These are phyloP conservation scores for Poa pratensis DNA, from an alignment of 176 grass and related monocot genomes.

Conservation along the genomic window DNA sequence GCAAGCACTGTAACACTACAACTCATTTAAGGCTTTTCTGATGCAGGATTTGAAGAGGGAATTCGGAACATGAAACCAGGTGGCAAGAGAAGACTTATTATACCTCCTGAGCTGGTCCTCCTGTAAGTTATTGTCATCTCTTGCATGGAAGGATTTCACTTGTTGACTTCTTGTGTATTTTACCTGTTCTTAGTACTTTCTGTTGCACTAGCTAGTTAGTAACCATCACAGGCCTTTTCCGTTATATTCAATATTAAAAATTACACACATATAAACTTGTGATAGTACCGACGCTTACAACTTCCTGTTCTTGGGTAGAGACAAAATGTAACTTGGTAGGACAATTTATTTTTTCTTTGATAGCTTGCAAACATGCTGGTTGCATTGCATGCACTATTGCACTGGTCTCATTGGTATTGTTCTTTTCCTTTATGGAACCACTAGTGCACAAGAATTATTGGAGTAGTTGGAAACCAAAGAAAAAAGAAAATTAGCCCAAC, in stretches of 20 bases:
- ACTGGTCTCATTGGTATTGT: not conserved
- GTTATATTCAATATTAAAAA: not conserved
- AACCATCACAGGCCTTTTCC: constrained; percentile 6
- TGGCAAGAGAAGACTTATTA: constrained; percentile 91
- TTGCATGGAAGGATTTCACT: constrained; percentile 29
- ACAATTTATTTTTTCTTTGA: constrained; percentile 10
- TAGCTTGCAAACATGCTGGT: constrained; percentile 6
- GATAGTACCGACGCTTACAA: constrained; percentile 25
- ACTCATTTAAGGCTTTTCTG: constrained; percentile 46
- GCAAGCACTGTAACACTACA: constrained; percentile 1
- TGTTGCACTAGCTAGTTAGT: not conserved
- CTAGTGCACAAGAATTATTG: not conserved
- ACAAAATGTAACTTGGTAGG: not conserved
- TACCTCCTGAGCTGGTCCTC: constrained; percentile 96
- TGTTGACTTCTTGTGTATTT: constrained; percentile 26
- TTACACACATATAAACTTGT: not conserved
- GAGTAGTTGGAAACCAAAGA: not conserved
- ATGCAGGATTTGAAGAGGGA: constrained; percentile 99
- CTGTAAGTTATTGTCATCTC: constrained; percentile 61
- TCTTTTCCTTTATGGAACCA: constrained; percentile 9
- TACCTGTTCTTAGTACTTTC: not conserved
- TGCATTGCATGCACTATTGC: constrained; percentile 1
- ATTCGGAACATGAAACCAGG: constrained; percentile 94
- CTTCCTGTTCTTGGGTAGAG: constrained; percentile 27
- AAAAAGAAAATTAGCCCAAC: constrained; percentile 10